A percentile compares a stretch with the other conserved stretches of the same genome.
Conservation (phyloP, 306 rosid genomes). For the Coriaria nepalensis region DNA sequence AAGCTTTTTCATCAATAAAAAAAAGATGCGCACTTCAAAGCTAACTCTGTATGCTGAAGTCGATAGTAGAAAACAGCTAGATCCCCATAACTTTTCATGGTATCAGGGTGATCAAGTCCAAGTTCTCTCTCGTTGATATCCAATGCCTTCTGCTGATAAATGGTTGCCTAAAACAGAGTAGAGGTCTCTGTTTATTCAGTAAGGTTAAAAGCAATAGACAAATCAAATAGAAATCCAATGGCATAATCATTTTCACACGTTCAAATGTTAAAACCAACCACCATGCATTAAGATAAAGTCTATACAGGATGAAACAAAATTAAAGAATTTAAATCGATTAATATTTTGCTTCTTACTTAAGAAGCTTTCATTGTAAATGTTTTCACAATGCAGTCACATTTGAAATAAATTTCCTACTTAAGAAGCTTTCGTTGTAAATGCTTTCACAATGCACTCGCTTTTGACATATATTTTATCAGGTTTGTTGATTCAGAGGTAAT, state of each 20-base stretch:
- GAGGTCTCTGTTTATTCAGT: constrained; percentile 3
- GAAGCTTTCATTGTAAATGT: too few species aligned
- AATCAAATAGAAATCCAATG: constrained; percentile 1
- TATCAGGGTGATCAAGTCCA: constrained; percentile 99
- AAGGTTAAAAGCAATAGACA: not conserved
- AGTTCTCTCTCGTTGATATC: constrained; percentile 98
- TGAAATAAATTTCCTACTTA: too few species aligned
- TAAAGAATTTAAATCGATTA: not conserved
- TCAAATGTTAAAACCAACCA: not conserved
- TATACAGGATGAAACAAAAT: not conserved
- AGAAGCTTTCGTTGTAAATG: too few species aligned
- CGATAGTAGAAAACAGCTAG: constrained; percentile 97
- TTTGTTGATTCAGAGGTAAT: too few species aligned
- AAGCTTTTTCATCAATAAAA: constrained; percentile 5
- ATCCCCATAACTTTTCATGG: constrained; percentile 98
- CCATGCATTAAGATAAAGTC: not conserved
- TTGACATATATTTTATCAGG: too few species aligned
- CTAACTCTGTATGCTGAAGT: constrained; percentile 95
- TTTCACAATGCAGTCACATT: too few species aligned
- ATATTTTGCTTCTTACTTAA: not conserved
- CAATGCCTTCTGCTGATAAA: constrained; percentile 94
- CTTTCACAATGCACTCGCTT: too few species aligned
- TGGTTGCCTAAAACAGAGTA: constrained; percentile 59
- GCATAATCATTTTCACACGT: not conserved
- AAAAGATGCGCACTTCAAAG: constrained; percentile 62